Percentiles rank a stretch among this genome's conserved stretches.
These are phyloP conservation scores for Fusarium newnesense DNA, from an alignment of 2,329 filamentous ascomycete genomes.

Conservation along the genomic window DNA sequence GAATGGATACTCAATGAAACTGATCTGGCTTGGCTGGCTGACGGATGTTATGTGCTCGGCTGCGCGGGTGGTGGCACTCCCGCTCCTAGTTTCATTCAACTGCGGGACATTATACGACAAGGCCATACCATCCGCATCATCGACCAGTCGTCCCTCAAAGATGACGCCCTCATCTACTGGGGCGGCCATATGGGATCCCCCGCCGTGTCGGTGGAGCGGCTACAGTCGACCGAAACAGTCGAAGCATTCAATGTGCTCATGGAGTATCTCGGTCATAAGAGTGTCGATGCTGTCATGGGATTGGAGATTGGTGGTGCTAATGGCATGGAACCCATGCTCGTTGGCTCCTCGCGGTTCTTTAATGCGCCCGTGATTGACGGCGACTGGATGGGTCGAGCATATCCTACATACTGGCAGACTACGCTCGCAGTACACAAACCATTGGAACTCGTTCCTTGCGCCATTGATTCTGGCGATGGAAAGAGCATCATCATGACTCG, in stretches of 20 bases:
- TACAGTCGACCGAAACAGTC: conserved; percentile 3
- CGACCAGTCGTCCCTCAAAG: neutral
- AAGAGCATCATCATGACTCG: conserved; percentile 11
- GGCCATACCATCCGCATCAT: neutral
- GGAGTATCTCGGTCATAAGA: neutral
- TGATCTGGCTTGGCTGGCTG: neutral
- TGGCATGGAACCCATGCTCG: conserved; percentile 10
- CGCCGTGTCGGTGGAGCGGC: conserved; percentile 13
- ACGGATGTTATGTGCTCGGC: neutral
- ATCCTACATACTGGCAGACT: conserved; percentile 26
- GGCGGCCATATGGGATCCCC: conserved; percentile 25
- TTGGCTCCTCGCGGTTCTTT: neutral
- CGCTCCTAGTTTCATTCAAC: neutral
- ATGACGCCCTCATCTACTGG: neutral
- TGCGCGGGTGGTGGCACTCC: neutral
- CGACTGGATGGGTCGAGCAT: conserved; percentile 31
- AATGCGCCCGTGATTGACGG: conserved; percentile 13
- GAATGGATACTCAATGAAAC: conserved; percentile 1
- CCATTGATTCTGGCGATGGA: neutral
- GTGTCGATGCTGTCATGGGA: conserved; percentile 15
- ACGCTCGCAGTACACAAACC: conserved; percentile 1
- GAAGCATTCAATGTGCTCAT: neutral
- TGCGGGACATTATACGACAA: neutral
- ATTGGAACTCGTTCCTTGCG: neutral
- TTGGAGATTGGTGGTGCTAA: conserved; percentile 32